Conservation (phyloP, 108 stramenopile species). For the Aureococcus anophagefferens region DNA sequence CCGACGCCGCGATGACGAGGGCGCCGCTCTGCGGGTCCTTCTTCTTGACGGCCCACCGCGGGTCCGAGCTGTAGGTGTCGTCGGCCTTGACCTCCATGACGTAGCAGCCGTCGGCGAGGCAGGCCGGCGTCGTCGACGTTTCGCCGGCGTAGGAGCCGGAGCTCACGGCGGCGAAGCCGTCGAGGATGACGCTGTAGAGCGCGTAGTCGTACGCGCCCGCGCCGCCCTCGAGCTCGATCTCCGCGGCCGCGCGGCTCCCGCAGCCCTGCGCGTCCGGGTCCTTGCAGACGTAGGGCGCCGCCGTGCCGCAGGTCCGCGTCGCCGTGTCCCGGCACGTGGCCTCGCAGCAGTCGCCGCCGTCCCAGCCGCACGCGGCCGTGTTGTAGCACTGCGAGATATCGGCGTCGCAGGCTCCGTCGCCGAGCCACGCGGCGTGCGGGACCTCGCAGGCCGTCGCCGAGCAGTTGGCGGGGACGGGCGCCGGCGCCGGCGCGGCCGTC, state of each 20-base stretch:
- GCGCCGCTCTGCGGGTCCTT: background rate
- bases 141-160: background rate
- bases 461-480: background rate
- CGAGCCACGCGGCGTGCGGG: conserved; percentile 19
- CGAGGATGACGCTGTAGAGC: background rate
- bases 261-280: conserved; percentile 59
- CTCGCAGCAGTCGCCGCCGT: conserved; percentile 81
- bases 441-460: conserved; percentile 15
- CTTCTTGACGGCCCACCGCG: background rate
- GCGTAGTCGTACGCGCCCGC: background rate
- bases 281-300: conserved; percentile 65
- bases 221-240: background rate
- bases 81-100: background rate
- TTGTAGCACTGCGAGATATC: conserved; percentile 63
- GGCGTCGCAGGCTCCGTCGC: conserved; percentile 36
- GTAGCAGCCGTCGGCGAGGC: background rate
- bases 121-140: background rate
- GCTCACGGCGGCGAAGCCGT: no score
- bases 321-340: conserved; percentile 42
- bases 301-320: conserved; percentile 53
- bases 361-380: conserved; percentile 62
- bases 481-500: background rate
- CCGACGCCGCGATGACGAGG: background rate
- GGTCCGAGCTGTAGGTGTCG: background rate
- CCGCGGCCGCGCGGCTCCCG: conserved; percentile 12